Base-by-base conservation (phyloP, 352 stramenopile genomes). In the Phytophthora sp. region DNA sequence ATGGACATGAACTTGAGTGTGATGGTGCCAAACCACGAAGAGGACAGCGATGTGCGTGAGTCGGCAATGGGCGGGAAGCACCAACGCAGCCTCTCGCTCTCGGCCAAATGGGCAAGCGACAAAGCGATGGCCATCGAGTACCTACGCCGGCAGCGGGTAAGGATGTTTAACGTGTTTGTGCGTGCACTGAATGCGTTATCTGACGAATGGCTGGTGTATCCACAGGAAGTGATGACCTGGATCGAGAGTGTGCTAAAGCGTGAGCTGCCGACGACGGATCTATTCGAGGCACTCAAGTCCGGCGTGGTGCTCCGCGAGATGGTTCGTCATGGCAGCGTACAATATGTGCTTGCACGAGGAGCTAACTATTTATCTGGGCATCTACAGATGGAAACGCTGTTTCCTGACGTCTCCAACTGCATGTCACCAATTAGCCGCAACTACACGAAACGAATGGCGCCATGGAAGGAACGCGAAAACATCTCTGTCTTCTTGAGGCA, bases 381-480 rank as follows among this genome's bases (percentile, higher is more conserved):
- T 17, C 31, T 24, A 9, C 17, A 88, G 72, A 72, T 92, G 55
- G 69, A 72, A 45, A 80, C 74, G 13, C 62, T 92, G 4, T 91
- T 87, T 26, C 85, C 85, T 8, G 67, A 81, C 8, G 54, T 55
- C 12, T 77, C 67, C 27, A 75, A 82, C 34, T 79, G 72, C 13
- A 73, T 76, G 24, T 89, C 79, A n/a, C 84, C 81, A 0, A 92
- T 91, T 67, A 92, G 79, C 31, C 83, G 86, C 18, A 87, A 76
- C 5, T 94, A 93, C 72, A 81, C 71, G 23, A 62, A 62, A 27
- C 72, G 69, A 24, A 89, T 93, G 82, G 86, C 86, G 24, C 84
- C 86, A 27, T 94, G 86, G 86, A 94, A 93, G 52, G 86, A 94
- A 53, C 70, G 86, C 4, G 86, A 94, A 52, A 93, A 94, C 50